A percentile compares a stretch with the other conserved stretches of the same genome.
phyloP scores from a whole-genome alignment of 2,329 filamentous ascomycete genomes.

The Pestalotiopsis sp. region DNA sequence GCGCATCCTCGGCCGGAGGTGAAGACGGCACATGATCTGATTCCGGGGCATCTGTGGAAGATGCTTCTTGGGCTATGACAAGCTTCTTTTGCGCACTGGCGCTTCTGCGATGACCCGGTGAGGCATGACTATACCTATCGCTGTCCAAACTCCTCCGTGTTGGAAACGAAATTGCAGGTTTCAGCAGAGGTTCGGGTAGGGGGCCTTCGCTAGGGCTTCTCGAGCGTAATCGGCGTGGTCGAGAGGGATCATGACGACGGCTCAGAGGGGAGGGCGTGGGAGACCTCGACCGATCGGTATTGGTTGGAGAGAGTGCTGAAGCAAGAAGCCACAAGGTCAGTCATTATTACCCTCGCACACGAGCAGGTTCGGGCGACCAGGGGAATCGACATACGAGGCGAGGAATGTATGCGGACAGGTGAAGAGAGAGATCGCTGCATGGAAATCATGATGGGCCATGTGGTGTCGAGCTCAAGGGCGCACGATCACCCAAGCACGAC shows the following conservation, averaged over 20 bases:
- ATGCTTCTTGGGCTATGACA: slow-evolving; percentile 47
- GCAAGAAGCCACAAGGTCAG: slow-evolving; percentile 42
- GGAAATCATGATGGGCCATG: slow-evolving; percentile 61
- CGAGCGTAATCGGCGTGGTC: slow-evolving; percentile 54
- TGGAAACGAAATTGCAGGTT: slow-evolving; percentile 43
- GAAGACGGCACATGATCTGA: slow-evolving; percentile 18
- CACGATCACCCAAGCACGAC: slow-evolving; percentile 38
- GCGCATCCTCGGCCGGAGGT: slow-evolving; percentile 34
- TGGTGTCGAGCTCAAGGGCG: slow-evolving; percentile 27
- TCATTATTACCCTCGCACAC: background rate
- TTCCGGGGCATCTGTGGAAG: slow-evolving; percentile 21
- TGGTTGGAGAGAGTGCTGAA: slow-evolving; percentile 54
- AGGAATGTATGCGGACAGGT: slow-evolving; percentile 59
- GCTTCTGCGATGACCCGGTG: slow-evolving; percentile 35
- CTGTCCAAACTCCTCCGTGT: slow-evolving; percentile 47
- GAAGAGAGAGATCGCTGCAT: slow-evolving; percentile 67
- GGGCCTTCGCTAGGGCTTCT: slow-evolving; percentile 49
- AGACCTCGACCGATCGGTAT: slow-evolving; percentile 55
- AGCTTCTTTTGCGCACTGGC: slow-evolving; percentile 48
- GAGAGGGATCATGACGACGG: slow-evolving; percentile 52
- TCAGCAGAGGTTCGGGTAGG: slow-evolving; percentile 47
- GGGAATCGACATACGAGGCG: slow-evolving; percentile 58
- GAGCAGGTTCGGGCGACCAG: background rate
- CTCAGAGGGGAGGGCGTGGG: slow-evolving; percentile 58
- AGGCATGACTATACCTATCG: slow-evolving; percentile 37